Conservation (phyloP, 2,329 filamentous ascomycete species). For the Didymella glomerata region DNA sequence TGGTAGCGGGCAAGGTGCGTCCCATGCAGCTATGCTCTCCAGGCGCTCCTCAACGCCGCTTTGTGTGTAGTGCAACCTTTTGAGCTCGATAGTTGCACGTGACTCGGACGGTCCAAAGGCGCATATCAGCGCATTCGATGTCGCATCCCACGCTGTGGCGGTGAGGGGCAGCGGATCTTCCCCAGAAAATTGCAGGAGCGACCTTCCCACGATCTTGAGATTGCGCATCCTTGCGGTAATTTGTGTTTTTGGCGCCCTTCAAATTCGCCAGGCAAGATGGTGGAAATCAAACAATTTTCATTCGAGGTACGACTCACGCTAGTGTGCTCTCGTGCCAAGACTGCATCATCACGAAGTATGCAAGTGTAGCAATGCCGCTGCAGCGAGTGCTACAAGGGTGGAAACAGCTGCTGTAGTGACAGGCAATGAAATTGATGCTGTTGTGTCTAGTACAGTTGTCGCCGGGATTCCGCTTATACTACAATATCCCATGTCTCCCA, state of each 20-base stretch:
- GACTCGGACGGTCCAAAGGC: slow-evolving; percentile 80
- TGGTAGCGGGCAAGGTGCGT: slow-evolving; percentile 81
- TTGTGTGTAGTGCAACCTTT: slow-evolving; percentile 58
- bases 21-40: slow-evolving; percentile 79
- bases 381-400: slow-evolving; percentile 8
- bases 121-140: slow-evolving; percentile 79
- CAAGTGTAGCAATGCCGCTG: slow-evolving; percentile 13
- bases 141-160: slow-evolving; percentile 85
- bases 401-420: slow-evolving; percentile 26
- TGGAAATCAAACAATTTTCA: slow-evolving; percentile 26
- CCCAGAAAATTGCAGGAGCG: slow-evolving; percentile 66
- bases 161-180: slow-evolving; percentile 67
- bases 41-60: slow-evolving; percentile 52
- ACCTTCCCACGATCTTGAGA: slow-evolving; percentile 78
- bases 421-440: slow-evolving; percentile 49
- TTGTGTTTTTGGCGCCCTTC: slow-evolving; percentile 17
- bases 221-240: slow-evolving; percentile 74
- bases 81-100: slow-evolving; percentile 77
- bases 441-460: slow-evolving; percentile 45
- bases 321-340: slow-evolving; percentile 18
- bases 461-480: slow-evolving; percentile 43
- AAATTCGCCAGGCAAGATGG: slow-evolving; percentile 16
- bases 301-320: slow-evolving; percentile 26
- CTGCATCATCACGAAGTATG: slow-evolving; percentile 22
- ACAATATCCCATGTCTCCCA: slow-evolving; percentile 36